Conservation (phyloP, 495 filamentous ascomycete genomes). For the Penicillium crystallinum region DNA sequence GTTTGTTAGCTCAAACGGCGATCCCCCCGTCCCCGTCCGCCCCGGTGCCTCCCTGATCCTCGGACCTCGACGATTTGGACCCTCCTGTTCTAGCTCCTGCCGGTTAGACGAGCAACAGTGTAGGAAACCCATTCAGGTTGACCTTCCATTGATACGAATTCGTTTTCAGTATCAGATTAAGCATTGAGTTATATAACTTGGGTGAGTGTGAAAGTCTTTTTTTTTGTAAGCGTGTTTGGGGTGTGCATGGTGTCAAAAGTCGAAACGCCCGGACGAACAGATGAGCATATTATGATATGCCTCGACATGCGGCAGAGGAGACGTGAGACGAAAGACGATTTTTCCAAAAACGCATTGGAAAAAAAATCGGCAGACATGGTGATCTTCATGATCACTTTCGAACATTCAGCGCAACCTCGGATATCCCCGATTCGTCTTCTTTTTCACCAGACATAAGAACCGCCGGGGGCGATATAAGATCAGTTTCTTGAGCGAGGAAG, state of each 20-base stretch:
- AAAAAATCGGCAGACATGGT: not conserved
- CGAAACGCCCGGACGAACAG: conserved; percentile 4
- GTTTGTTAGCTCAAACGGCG: conserved; percentile 50
- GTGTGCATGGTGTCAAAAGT: conserved; percentile 12
- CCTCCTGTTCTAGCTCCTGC: conserved; percentile 43
- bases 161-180: conserved; percentile 19
- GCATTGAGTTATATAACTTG: conserved; percentile 27
- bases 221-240: not conserved
- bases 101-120: conserved; percentile 44
- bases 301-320: not conserved
- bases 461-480: not conserved
- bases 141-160: conserved; percentile 23
- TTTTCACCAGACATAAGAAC: not conserved
- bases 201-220: conserved; percentile 28
- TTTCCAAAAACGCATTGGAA: not conserved
- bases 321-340: not conserved
- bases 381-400: too few species aligned
- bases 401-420: not conserved
- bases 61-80: conserved; percentile 30
- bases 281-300: not conserved
- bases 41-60: conserved; percentile 35
- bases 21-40: conserved; percentile 26
- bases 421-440: not conserved
- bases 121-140: conserved; percentile 29
- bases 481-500: not conserved